Percentiles rank a stretch among this genome's conserved stretches.
phyloP scores from a whole-genome alignment of 768 basidiomycete species.

The Amanita muscaria region DNA sequence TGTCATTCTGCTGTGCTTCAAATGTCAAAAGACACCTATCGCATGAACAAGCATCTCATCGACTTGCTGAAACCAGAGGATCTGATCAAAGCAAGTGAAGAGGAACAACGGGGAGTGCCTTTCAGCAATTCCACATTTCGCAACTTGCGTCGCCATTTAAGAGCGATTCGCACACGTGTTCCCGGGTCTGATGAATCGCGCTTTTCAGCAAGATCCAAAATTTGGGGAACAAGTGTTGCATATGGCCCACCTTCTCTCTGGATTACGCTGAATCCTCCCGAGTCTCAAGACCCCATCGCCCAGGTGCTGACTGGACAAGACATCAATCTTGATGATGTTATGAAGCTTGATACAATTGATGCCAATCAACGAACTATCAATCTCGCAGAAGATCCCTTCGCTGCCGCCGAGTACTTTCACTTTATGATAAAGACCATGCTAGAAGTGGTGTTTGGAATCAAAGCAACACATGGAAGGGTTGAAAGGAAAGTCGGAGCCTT shows the following conservation, averaged over 20 bases:
- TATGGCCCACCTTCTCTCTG: constrained; percentile 28
- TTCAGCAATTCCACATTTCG: no score
- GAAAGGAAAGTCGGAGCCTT: no score
- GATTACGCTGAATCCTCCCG: constrained; percentile 34
- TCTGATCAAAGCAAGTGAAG: no score
- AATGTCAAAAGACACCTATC: background rate
- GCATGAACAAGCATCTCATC: no score
- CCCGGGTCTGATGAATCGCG: no score
- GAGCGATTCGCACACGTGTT: no score
- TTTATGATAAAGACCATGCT: constrained; percentile 24
- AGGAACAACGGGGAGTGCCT: no score
- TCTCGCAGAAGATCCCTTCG: constrained; percentile 31
- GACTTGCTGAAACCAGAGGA: no score
- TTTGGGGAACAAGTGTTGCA: constrained; percentile 4
- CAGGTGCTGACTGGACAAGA: constrained; percentile 34
- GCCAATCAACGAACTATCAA: constrained; percentile 17
- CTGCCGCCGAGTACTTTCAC: constrained; percentile 33
- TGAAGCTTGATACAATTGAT: constrained; percentile 17
- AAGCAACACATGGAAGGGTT: no score
- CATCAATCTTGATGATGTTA: constrained; percentile 34
- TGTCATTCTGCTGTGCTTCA: no score
- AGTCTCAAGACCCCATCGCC: constrained; percentile 34
- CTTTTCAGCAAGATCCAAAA: no score
- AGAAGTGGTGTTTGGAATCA: constrained; percentile 11
- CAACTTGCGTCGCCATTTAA: no score